phyloP scores from a whole-genome alignment of 139 green algal species.

The Chlorella ohadii region DNA sequence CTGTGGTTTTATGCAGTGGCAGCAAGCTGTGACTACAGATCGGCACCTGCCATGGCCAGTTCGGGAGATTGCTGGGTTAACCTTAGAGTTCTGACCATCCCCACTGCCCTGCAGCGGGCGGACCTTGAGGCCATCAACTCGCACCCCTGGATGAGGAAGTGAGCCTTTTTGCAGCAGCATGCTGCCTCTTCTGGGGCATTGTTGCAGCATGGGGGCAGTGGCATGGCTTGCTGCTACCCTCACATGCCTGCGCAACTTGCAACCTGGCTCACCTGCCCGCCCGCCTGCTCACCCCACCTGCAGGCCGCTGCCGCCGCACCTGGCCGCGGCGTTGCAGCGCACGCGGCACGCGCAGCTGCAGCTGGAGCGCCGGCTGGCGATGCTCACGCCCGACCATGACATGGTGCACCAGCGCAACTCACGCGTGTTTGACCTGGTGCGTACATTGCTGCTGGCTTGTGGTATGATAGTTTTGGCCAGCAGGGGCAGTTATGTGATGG shows the following conservation, averaged over 20 bases:
- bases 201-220: no score
- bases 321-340: slow-evolving; percentile 18
- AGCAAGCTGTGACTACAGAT: no score
- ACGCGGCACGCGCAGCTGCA: background rate
- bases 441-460: background rate
- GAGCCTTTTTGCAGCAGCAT: background rate
- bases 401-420: slow-evolving; percentile 18
- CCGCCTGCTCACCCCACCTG: background rate
- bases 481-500: no score
- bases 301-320: slow-evolving; percentile 1
- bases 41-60: no score
- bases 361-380: background rate
- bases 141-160: slow-evolving; percentile 59
- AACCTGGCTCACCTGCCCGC: background rate
- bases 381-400: background rate
- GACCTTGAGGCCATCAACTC: slow-evolving; percentile 44
- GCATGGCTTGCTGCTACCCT: no score
- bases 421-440: background rate
- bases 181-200: no score
- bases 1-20: no score
- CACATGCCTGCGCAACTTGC: no score
- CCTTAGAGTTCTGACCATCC: no score
- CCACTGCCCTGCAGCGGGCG: slow-evolving; percentile 14
- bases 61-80: no score
- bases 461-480: background rate